Conservation (phyloP, 2,329 filamentous ascomycete species). For the Neonectria faginata region DNA sequence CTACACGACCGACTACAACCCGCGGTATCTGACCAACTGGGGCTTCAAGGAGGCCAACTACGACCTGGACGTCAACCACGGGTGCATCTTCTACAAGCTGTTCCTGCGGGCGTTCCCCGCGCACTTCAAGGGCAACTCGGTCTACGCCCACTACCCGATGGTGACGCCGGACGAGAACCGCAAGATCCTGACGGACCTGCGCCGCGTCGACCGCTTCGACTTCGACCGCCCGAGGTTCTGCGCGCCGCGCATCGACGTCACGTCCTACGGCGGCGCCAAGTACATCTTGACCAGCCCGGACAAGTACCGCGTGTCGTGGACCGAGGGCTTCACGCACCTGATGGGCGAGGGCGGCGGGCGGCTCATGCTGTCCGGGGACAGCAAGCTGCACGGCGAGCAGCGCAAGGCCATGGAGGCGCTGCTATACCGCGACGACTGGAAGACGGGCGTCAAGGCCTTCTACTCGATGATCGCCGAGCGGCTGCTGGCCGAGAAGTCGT, state of each 20-base stretch:
- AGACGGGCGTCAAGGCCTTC: constrained; percentile 72
- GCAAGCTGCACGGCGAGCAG: constrained; percentile 60
- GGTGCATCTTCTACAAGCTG: constrained; percentile 87
- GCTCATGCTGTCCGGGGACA: constrained; percentile 68
- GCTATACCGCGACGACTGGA: constrained; percentile 72
- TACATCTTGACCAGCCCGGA: constrained; percentile 70
- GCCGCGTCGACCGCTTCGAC: constrained; percentile 75
- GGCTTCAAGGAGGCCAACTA: constrained; percentile 81
- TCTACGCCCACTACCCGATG: constrained; percentile 86
- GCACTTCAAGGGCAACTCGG: constrained; percentile 80
- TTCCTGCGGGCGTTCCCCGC: constrained; percentile 83
- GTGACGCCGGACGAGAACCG: constrained; percentile 77
- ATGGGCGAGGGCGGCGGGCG: constrained; percentile 66
- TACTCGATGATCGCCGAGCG: constrained; percentile 71
- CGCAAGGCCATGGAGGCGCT: constrained; percentile 66
- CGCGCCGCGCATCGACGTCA: constrained; percentile 65
- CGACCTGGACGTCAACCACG: constrained; percentile 80
- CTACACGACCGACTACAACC: constrained; percentile 82
- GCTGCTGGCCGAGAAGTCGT: constrained; percentile 74
- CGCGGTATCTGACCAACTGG: constrained; percentile 84
- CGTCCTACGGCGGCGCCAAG: constrained; percentile 71
- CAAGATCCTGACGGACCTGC: constrained; percentile 75
- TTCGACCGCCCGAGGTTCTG: constrained; percentile 71
- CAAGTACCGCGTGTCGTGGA: constrained; percentile 75
- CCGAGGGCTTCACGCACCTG: constrained; percentile 70